phyloP scores from a whole-genome alignment of 306 rosid genomes.

The Carpinus viminea region DNA sequence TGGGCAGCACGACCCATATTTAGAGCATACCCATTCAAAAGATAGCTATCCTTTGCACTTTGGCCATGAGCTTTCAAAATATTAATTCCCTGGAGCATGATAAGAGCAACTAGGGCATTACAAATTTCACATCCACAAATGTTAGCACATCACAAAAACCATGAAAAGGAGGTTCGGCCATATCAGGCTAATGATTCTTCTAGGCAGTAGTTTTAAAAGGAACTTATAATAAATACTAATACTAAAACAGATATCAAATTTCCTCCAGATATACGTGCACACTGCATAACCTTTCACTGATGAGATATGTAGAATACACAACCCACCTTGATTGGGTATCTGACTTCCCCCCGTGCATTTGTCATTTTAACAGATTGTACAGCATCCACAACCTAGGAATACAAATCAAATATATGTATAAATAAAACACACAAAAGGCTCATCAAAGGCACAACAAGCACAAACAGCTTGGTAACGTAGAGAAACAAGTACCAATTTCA shows the following conservation, averaged over 20 bases:
- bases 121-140: background rate
- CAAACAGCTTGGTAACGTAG: background rate
- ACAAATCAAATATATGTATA: slow-evolving; percentile 3
- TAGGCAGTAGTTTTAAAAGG: background rate
- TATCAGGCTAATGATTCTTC: background rate
- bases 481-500: background rate
- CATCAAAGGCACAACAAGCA: background rate
- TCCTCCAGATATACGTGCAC: background rate
- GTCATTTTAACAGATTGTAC: slow-evolving; percentile 94
- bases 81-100: slow-evolving; percentile 70
- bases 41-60: slow-evolving; percentile 90
- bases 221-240: background rate
- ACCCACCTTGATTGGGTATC: slow-evolving; percentile 92
- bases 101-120: slow-evolving; percentile 1
- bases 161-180: background rate
- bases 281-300: slow-evolving; percentile 14
- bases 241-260: too few relatives aligned
- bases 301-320: background rate
- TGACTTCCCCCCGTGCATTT: slow-evolving; percentile 86
- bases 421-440: slow-evolving; percentile 1
- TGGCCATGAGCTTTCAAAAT: slow-evolving; percentile 96
- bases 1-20: slow-evolving; percentile 96
- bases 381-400: slow-evolving; percentile 84
- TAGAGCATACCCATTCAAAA: slow-evolving; percentile 92
- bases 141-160: background rate